Percentiles rank a stretch among this genome's conserved stretches.
phyloP scores from a whole-genome alignment of 1,284 basidiomycete genomes.

The Trametes versicolor region DNA sequence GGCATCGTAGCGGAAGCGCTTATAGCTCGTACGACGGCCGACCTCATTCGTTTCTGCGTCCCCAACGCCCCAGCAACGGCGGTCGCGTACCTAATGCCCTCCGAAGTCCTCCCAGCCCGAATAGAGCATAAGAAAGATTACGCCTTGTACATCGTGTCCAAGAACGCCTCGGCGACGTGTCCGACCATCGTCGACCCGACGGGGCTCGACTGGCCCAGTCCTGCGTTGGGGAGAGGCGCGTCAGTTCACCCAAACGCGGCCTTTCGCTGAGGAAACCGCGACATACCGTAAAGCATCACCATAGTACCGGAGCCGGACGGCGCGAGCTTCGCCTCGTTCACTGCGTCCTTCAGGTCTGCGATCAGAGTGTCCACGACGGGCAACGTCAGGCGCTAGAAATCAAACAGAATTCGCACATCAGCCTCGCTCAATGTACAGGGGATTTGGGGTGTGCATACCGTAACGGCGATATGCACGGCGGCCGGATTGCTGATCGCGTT shows the following conservation, averaged over 20 bases:
- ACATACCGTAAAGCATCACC: slow-evolving; percentile 89
- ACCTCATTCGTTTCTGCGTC: too few relatives aligned
- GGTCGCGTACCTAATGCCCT: too few relatives aligned
- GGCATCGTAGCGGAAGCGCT: neutral
- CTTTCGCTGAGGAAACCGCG: too few relatives aligned
- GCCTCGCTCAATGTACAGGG: neutral
- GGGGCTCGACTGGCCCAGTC: slow-evolving; percentile 87
- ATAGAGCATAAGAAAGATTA: slow-evolving; percentile 44
- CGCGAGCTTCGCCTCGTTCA: slow-evolving; percentile 66
- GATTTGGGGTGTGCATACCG: slow-evolving; percentile 59
- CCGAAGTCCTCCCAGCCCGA: too few relatives aligned
- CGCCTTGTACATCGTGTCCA: slow-evolving; percentile 87
- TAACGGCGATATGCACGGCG: slow-evolving; percentile 94
- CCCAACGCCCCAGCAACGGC: too few relatives aligned
- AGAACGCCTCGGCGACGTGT: slow-evolving; percentile 83
- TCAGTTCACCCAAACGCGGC: slow-evolving; percentile 13
- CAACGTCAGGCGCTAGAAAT: slow-evolving; percentile 75
- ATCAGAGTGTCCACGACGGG: slow-evolving; percentile 83
- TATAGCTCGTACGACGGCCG: neutral
- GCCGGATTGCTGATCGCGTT: slow-evolving; percentile 85
- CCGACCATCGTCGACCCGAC: slow-evolving; percentile 91
- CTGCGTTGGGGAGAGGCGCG: slow-evolving; percentile 50
- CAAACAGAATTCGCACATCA: slow-evolving; percentile 11
- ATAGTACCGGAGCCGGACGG: slow-evolving; percentile 80
- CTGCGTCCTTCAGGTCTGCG: slow-evolving; percentile 81